Evolutionary conservation across 2,329 filamentous ascomycete species (phyloP).

Genomic region (Aureobasidium sp.): DNA sequence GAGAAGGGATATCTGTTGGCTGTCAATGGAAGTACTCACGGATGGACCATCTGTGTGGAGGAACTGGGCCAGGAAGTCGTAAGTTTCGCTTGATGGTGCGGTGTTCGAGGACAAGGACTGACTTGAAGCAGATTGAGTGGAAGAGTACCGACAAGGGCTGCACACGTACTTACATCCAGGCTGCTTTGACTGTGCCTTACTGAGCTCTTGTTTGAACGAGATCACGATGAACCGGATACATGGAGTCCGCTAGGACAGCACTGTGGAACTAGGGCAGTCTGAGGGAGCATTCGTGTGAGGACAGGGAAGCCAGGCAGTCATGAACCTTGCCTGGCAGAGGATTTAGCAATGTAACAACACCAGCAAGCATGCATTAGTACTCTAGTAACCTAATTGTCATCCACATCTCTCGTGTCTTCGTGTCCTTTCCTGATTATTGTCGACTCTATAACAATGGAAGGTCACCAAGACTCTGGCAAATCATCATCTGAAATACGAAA

Average conservation of each 20-base stretch:
- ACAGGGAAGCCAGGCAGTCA: not conserved
- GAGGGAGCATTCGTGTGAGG: not conserved
- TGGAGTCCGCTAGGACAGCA: not conserved
- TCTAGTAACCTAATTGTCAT: no score
- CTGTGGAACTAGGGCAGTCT: not conserved
- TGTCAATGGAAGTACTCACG: conserved; percentile 26
- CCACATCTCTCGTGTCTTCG: no score
- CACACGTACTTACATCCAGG: conserved; percentile 29
- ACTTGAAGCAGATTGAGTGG: conserved; percentile 25
- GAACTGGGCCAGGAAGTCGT: conserved; percentile 25
- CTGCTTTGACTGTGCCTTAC: conserved; percentile 30
- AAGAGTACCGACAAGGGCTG: conserved; percentile 28
- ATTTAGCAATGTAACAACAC: not conserved
- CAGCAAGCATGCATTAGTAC: not conserved
- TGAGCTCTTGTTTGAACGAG: conserved; percentile 10
- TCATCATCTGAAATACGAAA: no score
- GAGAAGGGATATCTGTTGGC: conserved; percentile 29
- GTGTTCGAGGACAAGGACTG: not conserved
- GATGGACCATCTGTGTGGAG: conserved; percentile 32
- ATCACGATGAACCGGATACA: not conserved
- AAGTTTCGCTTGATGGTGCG: conserved; percentile 13
- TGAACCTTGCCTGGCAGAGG: not conserved
- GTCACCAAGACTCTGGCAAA: no score
- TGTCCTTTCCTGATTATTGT: no score
- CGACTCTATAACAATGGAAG: no score